Evolutionary conservation across 2,329 filamentous ascomycete genomes (phyloP).

Genomic region (Penicillium expansum): DNA sequence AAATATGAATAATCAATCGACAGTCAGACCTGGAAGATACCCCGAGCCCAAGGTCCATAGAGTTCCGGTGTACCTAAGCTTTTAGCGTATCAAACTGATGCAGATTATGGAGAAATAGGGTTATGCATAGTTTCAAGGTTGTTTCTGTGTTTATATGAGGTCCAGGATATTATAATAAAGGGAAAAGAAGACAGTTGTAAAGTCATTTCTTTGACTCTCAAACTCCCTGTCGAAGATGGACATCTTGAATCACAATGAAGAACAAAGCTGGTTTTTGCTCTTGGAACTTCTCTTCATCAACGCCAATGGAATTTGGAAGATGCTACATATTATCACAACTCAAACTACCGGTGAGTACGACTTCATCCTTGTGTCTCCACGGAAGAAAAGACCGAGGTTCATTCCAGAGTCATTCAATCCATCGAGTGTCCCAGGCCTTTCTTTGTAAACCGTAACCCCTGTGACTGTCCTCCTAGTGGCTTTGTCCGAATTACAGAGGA

Average conservation of each 20-base stretch:
- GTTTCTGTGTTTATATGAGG: neutral
- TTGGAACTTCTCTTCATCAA: neutral
- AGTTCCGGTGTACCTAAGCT: neutral
- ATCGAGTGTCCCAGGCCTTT: slow-evolving; percentile 46
- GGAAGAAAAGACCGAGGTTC: slow-evolving; percentile 54
- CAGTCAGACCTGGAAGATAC: neutral
- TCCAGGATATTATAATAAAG: neutral
- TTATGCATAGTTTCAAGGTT: neutral
- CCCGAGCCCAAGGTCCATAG: neutral
- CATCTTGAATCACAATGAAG: neutral
- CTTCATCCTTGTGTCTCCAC: slow-evolving; percentile 46
- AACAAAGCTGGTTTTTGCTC: neutral
- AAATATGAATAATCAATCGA: neutral
- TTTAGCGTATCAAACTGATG: neutral
- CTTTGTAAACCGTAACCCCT: slow-evolving; percentile 52
- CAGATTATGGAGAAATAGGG: neutral
- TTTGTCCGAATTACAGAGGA: slow-evolving; percentile 29
- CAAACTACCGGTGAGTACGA: slow-evolving; percentile 41
- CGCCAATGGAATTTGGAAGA: slow-evolving; percentile 1
- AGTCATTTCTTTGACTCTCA: neutral
- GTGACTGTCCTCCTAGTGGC: slow-evolving; percentile 42
- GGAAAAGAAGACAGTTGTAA: neutral
- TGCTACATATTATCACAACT: neutral
- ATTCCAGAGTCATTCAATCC: slow-evolving; percentile 51
- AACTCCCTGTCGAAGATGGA: neutral